phyloP scores from a whole-genome alignment of 768 basidiomycete species.

The Pholiota microspora region DNA sequence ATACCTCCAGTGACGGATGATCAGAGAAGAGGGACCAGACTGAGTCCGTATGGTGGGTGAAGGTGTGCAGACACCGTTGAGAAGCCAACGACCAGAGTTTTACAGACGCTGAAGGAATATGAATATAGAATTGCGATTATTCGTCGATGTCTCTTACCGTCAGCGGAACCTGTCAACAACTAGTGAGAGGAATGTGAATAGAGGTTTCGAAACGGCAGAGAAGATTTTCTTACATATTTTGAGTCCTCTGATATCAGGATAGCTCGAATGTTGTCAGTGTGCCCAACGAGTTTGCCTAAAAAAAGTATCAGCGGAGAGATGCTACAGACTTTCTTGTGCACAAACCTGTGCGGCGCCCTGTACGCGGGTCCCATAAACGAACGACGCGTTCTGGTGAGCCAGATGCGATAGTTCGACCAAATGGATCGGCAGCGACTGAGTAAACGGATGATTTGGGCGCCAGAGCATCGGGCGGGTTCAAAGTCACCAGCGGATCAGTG shows the following conservation, averaged over 20 bases:
- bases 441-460: conserved; percentile 74
- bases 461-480: conserved; percentile 64
- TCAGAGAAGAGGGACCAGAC: conserved; percentile 92
- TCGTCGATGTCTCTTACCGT: conserved; percentile 38
- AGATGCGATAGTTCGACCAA: conserved; percentile 78
- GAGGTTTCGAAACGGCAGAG: not conserved
- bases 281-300: conserved; percentile 83
- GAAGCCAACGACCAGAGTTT: conserved; percentile 93
- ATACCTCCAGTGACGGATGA: conserved; percentile 81
- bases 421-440: conserved; percentile 75
- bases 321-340: not conserved
- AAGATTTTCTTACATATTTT: conserved; percentile 64
- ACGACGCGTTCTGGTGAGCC: conserved; percentile 92
- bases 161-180: conserved; percentile 85
- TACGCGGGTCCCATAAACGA: conserved; percentile 90
- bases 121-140: conserved; percentile 7
- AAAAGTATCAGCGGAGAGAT: not conserved
- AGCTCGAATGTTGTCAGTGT: conserved; percentile 95
- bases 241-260: conserved; percentile 89
- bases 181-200: conserved; percentile 24
- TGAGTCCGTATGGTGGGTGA: conserved; percentile 90
- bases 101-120: conserved; percentile 53
- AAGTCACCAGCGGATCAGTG: conserved; percentile 57
- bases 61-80: conserved; percentile 92
- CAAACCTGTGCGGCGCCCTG: conserved; percentile 65